Percentiles rank a stretch among this genome's conserved stretches.
These are phyloP conservation scores for Neurospora sp. DNA, from an alignment of 495 filamentous ascomycete genomes.

Conservation along the genomic window DNA sequence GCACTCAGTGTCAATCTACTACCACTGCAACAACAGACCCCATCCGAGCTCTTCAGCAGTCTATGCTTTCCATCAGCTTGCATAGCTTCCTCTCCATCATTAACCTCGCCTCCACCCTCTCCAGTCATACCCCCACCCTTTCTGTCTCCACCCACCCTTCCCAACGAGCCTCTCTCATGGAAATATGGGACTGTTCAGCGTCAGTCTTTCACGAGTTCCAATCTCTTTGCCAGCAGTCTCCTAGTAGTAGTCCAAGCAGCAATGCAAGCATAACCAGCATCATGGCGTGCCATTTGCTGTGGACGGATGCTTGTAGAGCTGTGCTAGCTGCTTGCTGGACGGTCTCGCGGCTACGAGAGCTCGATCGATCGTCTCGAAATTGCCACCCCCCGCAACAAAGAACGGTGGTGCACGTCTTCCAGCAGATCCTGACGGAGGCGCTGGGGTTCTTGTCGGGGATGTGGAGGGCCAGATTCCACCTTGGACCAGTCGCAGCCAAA, in stretches of 20 bases:
- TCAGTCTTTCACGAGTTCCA: conserved; percentile 14
- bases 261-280: neutral
- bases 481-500: conserved; percentile 9
- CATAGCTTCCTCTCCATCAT: conserved; percentile 9
- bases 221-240: neutral
- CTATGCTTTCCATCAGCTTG: conserved; percentile 5
- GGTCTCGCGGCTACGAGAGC: conserved; percentile 1
- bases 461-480: conserved; percentile 6
- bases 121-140: neutral
- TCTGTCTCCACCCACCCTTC: neutral
- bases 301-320: conserved; percentile 9
- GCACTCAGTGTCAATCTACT: neutral
- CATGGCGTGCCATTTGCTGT: conserved; percentile 11
- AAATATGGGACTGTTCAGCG: conserved; percentile 11
- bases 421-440: conserved; percentile 2
- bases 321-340: conserved; percentile 6
- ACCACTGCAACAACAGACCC: neutral
- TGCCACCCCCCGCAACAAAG: conserved; percentile 5
- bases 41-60: conserved; percentile 8
- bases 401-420: conserved; percentile 3
- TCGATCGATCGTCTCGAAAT: neutral
- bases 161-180: conserved; percentile 7
- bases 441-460: neutral
- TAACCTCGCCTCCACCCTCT: neutral
- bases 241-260: neutral